Percentiles rank a stretch among this genome's conserved stretches.
Evolutionary conservation across 2,329 filamentous ascomycete species (phyloP).

Genomic region (Rhexocercosporidium sp.): DNA sequence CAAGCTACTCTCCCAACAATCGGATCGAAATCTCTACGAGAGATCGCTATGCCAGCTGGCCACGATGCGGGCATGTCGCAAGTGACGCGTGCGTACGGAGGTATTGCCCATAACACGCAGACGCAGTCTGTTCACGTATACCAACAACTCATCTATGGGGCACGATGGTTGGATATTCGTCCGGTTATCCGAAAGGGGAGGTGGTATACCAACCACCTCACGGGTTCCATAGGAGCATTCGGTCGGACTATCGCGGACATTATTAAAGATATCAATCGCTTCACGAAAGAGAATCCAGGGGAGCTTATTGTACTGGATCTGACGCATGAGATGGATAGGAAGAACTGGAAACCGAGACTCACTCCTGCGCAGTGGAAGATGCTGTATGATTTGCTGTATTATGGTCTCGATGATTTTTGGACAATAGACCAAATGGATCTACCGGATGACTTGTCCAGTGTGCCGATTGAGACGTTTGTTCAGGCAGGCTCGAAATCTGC

Average conservation of each 20-base stretch:
- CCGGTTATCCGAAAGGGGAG: constrained; percentile 19
- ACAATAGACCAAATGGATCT: neutral
- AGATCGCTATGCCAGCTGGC: constrained; percentile 30
- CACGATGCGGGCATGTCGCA: constrained; percentile 33
- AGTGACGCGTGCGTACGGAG: constrained; percentile 20
- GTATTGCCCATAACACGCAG: constrained; percentile 30
- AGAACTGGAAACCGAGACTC: constrained; percentile 15
- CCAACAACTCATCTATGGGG: constrained; percentile 28
- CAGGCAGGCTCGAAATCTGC: constrained; percentile 30
- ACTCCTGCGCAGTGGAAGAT: constrained; percentile 21
- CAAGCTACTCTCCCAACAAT: constrained; percentile 30
- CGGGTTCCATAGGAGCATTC: constrained; percentile 17
- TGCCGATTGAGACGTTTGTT: constrained; percentile 31
- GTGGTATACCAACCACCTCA: constrained; percentile 30
- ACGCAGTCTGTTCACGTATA: constrained; percentile 29
- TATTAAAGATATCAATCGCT: constrained; percentile 32
- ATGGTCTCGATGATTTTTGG: constrained; percentile 31
- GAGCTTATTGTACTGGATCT: constrained; percentile 37
- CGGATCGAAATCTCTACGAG: constrained; percentile 25
- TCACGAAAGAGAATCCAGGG: constrained; percentile 30
- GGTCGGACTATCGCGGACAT: constrained; percentile 29
- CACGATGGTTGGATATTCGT: constrained; percentile 34
- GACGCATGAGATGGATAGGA: constrained; percentile 28
- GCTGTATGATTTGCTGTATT: constrained; percentile 21
- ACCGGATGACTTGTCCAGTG: constrained; percentile 26